Conservation (phyloP, 257 asterid genomes). For the Jacaranda mimosifolia region DNA sequence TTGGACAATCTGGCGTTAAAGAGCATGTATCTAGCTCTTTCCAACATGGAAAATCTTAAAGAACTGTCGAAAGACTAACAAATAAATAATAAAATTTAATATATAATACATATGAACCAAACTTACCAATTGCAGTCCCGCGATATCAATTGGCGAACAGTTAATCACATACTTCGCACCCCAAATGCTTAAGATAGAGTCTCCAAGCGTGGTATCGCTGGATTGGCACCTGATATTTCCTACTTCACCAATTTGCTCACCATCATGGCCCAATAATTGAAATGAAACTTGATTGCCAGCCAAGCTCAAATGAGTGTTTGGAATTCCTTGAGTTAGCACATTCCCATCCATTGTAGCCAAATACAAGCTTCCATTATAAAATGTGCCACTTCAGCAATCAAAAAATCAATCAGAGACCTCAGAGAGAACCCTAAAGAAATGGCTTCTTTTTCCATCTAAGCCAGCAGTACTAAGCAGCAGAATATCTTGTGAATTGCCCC, state of each 20-base stretch:
- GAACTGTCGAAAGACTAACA: too few species aligned
- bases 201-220: constrained; percentile 2
- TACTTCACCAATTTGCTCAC: constrained; percentile 35
- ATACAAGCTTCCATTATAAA: constrained; percentile 53
- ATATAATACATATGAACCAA: neutral
- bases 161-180: constrained; percentile 40
- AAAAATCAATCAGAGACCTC: constrained; percentile 43
- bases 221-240: constrained; percentile 48
- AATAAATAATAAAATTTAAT: too few species aligned
- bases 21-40: too few species aligned
- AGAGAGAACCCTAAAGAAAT: constrained; percentile 55
- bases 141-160: constrained; percentile 52
- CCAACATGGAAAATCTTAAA: too few species aligned
- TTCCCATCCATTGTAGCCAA: constrained; percentile 56
- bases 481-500: constrained; percentile 41
- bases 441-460: constrained; percentile 40
- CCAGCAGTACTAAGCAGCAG: constrained; percentile 43
- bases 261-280: constrained; percentile 29
- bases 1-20: too few species aligned
- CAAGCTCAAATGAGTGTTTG: constrained; percentile 43
- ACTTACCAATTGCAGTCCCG: constrained; percentile 60
- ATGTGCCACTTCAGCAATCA: constrained; percentile 26
- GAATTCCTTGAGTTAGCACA: constrained; percentile 46
- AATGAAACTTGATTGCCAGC: constrained; percentile 38
- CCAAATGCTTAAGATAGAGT: constrained; percentile 38